Evolutionary conservation across 306 rosid species (phyloP).

Genomic region (Ammopiptanthus mongolicus): DNA sequence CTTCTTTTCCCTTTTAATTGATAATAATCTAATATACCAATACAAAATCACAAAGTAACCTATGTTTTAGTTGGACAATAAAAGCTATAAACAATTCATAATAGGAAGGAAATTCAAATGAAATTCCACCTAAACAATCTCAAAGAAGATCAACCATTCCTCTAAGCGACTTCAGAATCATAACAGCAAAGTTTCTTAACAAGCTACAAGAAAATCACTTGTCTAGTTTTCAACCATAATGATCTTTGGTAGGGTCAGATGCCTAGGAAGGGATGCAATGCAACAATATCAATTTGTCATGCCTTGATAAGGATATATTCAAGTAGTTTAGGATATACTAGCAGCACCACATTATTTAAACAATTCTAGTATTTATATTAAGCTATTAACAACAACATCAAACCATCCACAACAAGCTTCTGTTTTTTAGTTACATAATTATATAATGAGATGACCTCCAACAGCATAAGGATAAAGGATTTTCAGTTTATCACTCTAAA

Average conservation of each 20-base stretch:
- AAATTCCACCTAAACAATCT: background rate
- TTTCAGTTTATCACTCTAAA: background rate
- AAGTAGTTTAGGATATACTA: background rate
- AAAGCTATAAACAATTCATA: background rate
- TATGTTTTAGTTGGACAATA: background rate
- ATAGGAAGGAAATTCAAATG: background rate
- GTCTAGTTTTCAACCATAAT: background rate
- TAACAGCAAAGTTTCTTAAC: background rate
- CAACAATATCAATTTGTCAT: conserved; percentile 1
- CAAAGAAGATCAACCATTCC: background rate
- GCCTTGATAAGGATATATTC: background rate
- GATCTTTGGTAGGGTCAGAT: conserved; percentile 4
- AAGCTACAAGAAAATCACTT: background rate
- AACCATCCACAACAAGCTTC: conserved; percentile 1
- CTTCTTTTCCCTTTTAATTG: background rate
- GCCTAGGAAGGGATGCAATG: background rate
- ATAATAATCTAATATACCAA: background rate
- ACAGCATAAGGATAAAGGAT: background rate
- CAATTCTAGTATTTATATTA: background rate
- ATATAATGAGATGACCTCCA: conserved; percentile 14
- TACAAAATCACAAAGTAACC: background rate
- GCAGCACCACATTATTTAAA: background rate
- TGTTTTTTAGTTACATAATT: background rate
- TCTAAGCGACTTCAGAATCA: background rate
- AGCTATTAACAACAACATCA: conserved; percentile 3